A percentile compares a stretch with the other conserved stretches of the same genome.
Conservation (phyloP, 2,329 filamentous ascomycete species). For the Fusarium poae region DNA sequence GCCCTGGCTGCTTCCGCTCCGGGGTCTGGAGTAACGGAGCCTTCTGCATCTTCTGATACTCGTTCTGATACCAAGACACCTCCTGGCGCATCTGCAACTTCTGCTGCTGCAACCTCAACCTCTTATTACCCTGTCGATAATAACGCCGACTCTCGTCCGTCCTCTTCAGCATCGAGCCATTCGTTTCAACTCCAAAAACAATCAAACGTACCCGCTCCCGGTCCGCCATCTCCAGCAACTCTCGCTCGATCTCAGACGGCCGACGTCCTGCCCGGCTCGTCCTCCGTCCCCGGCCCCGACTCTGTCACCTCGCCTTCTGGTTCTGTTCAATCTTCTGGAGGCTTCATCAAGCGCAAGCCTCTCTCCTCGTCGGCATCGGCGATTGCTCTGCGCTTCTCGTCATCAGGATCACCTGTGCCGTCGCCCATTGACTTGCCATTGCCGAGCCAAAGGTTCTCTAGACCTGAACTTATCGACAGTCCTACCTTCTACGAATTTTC, state of each 20-base stretch:
- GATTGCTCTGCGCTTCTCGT: slow-evolving; percentile 46
- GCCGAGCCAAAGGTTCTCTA: slow-evolving; percentile 67
- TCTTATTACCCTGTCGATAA: slow-evolving; percentile 36
- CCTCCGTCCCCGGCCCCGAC: slow-evolving; percentile 39
- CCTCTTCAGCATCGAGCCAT: slow-evolving; percentile 39
- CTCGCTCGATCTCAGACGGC: slow-evolving; percentile 48
- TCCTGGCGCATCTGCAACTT: slow-evolving; percentile 32
- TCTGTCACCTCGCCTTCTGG: slow-evolving; percentile 22
- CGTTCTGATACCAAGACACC: slow-evolving; percentile 44
- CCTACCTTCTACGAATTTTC: slow-evolving; percentile 73
- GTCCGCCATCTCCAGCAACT: slow-evolving; percentile 30
- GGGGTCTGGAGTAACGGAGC: slow-evolving; percentile 42
- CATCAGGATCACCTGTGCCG: slow-evolving; percentile 45
- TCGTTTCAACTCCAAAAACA: slow-evolving; percentile 30
- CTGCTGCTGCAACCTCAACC: slow-evolving; percentile 37
- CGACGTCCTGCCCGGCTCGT: slow-evolving; percentile 41
- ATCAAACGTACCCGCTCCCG: slow-evolving; percentile 27
- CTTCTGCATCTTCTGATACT: slow-evolving; percentile 46
- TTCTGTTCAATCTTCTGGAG: slow-evolving; percentile 40
- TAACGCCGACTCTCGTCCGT: slow-evolving; percentile 30
- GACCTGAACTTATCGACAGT: slow-evolving; percentile 69
- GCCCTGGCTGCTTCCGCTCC: slow-evolving; percentile 41
- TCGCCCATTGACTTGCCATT: slow-evolving; percentile 59
- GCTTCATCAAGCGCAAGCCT: slow-evolving; percentile 70
- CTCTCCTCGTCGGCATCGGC: slow-evolving; percentile 63